Base-by-base conservation (phyloP, 2,329 filamentous ascomycete genomes). In the Aspergillus persii region DNA sequence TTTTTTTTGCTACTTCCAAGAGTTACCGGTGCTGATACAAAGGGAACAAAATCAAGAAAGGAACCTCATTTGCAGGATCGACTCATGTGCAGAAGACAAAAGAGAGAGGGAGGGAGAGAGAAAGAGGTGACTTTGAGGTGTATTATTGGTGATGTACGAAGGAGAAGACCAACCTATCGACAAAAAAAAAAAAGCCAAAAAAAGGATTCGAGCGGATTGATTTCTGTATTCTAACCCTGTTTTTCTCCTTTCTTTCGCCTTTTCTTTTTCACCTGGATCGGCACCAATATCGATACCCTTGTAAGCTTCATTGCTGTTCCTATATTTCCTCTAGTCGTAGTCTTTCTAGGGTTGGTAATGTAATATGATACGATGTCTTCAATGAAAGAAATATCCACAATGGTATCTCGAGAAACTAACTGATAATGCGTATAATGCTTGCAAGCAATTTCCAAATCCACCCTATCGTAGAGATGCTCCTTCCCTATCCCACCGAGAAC, bases 231-330 rank as follows among this genome's bases (percentile, higher is more conserved):
- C 66, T 71, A 71, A 57, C 60, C 63, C 59, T 58, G 57, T 60
- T 66, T 53, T 53, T 50, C 61, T 65, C 58, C 59, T 58, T 58
- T 64, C 62, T 46, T 58, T 53, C 44, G 53, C 23, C 26, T 31
- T 54, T 39, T 15, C 23, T 56, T 47, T 26, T 61, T 53, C 57
- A 52, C 61, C 56, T 59, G 59, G 62, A 63, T 66, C 66, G 18
- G 69, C 64, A 65, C 66, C 68, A 69, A 70, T 67, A 72, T 72
- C 70, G 71, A 73, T 73, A 73, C 70, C 71, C 71, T 72, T 68
- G 62, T 67, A 71, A 54, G 59, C 54, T 67, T 61, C 33, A n/a
- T 57, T 54, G 49, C n/a, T 15, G 36, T 15, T 41, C 47, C 48
- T 50, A 50, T 44, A 18, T 36, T 53, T 49, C 8, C 30, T 50